phyloP scores from a whole-genome alignment of 768 basidiomycete genomes.

The Podaxis carcinomalis region DNA sequence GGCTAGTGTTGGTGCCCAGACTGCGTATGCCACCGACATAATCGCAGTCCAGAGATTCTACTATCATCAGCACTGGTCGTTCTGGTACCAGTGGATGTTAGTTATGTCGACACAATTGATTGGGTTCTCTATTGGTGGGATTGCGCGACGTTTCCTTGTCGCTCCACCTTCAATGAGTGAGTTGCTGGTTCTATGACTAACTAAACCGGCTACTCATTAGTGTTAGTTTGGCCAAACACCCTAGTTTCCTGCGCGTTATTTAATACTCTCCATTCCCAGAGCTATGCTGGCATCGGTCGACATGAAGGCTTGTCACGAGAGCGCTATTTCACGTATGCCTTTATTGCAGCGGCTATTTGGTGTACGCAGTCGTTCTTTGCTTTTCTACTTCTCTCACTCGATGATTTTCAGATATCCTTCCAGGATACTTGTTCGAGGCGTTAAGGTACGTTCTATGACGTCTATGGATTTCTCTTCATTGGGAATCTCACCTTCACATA shows the following conservation, averaged over 20 bases:
- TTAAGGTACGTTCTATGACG: conserved; percentile 34
- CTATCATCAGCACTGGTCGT: conserved; percentile 56
- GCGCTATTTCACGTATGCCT: conserved; percentile 54
- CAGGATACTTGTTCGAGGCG: conserved; percentile 60
- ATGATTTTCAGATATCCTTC: conserved; percentile 43
- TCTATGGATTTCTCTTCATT: background rate
- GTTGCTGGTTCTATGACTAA: conserved; percentile 9
- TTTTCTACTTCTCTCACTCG: background rate
- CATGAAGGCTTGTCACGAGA: conserved; percentile 55
- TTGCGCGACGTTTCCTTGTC: conserved; percentile 61
- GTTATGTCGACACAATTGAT: conserved; percentile 72
- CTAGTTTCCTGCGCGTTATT: conserved; percentile 68
- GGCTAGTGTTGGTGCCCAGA: conserved; percentile 49
- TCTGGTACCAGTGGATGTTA: conserved; percentile 55
- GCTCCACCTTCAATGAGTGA: conserved; percentile 61
- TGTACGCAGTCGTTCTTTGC: conserved; percentile 26
- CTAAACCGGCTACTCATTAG: conserved; percentile 3
- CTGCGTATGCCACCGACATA: conserved; percentile 66
- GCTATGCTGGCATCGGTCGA: conserved; percentile 49
- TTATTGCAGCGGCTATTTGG: conserved; percentile 41
- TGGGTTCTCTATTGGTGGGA: conserved; percentile 53
- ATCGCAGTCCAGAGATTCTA: conserved; percentile 69
- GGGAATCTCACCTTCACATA: background rate
- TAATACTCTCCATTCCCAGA: conserved; percentile 68
- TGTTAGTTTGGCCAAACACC: conserved; percentile 68